Evolutionary conservation across 2,329 filamentous ascomycete genomes (phyloP), one percentile per base, ranked within the genome.

Genomic region (Talaromyces albobiverticillius): DNA sequence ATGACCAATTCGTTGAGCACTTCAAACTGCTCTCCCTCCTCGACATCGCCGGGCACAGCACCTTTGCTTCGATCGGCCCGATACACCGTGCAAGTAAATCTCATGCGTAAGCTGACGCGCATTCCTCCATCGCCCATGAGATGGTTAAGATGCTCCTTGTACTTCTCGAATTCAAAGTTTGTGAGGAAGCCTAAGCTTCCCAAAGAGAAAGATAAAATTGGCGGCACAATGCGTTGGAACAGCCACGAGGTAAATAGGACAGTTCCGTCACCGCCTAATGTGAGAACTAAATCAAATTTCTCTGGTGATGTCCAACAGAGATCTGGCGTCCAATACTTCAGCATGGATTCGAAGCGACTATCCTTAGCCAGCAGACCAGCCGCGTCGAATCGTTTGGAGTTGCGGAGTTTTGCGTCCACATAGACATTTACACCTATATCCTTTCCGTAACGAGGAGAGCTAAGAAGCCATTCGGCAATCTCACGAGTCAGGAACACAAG

Each of bases 1-100:
- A 99, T 97, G 71, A 99, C 93, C 49, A 99, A 85, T 76, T 99
- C 94, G 73, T 99, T 99, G 60, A 99, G 84, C 18, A 99, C 93
- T 75, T 99, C 94, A 60, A 96, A 97, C 65, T 96, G 92, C 75
- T 97, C 93, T 42, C 88, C 90, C 71, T 96, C 92, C 62, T 94
- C 87, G 61, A 87, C 82, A n/a, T 83, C 79, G 10, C 80, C 82
- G 2, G 76, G 67, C n/a, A 68, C 75, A 6, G 76, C 71, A 11
- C 70, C 72, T 40, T 74, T 71, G 50, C 67, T 73, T 7, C 67
- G 66, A 57, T 76, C 84, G 61, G 87, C 81, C 42, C 93, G 88
- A 76, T 93, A 96, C 8, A 99, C 92, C 0, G 94, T 97, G 76
- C 93, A 97, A 14, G 94, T 99, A 72, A 99, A 99, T 58, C 94